Conservation (phyloP, 768 basidiomycete species). For the Lentinula lateritia region DNA sequence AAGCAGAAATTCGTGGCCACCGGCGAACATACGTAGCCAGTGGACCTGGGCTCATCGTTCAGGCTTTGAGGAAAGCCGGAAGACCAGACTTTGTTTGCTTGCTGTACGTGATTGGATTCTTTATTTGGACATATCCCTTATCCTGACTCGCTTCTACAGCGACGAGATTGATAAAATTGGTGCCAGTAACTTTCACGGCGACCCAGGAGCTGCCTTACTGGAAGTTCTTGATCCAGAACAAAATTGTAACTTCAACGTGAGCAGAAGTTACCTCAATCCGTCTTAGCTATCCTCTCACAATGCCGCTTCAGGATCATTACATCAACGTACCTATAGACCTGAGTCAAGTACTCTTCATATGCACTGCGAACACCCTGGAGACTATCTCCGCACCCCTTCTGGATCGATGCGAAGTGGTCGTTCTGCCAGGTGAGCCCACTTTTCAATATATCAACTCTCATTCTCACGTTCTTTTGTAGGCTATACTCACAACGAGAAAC, state of each 20-base stretch:
- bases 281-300: background rate
- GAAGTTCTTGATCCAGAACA: slow-evolving; percentile 96
- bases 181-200: slow-evolving; percentile 84
- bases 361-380: slow-evolving; percentile 86
- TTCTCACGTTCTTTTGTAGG: slow-evolving; percentile 27
- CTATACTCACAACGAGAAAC: slow-evolving; percentile 88
- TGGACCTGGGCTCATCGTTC: slow-evolving; percentile 79
- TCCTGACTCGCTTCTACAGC: slow-evolving; percentile 22
- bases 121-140: background rate
- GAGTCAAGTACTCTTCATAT: slow-evolving; percentile 86
- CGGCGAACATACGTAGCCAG: slow-evolving; percentile 88
- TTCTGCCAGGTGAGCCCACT: slow-evolving; percentile 54
- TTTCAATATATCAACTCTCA: background rate
- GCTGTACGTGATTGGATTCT: slow-evolving; percentile 35
- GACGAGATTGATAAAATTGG: slow-evolving; percentile 94
- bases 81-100: slow-evolving; percentile 76
- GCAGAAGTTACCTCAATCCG: slow-evolving; percentile 13
- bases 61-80: slow-evolving; percentile 81
- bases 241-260: slow-evolving; percentile 74
- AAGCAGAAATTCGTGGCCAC: slow-evolving; percentile 80
- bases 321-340: slow-evolving; percentile 86
- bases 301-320: slow-evolving; percentile 69
- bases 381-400: slow-evolving; percentile 84
- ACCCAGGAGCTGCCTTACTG: slow-evolving; percentile 84
- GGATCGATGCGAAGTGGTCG: slow-evolving; percentile 86